Evolutionary conservation across 495 filamentous ascomycete genomes (phyloP), one percentile per base, ranked within the genome.

Genomic region (Lophiotrema nucula): DNA sequence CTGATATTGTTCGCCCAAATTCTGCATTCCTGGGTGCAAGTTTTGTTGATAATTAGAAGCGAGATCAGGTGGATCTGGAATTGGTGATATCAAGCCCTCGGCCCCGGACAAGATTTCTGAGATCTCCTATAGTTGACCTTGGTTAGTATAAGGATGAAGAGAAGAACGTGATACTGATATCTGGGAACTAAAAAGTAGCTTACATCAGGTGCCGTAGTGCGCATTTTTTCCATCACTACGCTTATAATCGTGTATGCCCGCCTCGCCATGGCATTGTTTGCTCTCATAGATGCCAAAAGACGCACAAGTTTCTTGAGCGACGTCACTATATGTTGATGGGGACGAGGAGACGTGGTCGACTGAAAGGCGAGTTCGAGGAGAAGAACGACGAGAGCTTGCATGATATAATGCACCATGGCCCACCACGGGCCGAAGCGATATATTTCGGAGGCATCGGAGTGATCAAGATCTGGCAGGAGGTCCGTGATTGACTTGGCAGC

Each of bases 361-460:
- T 57, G 41, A 35, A 41, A 65, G 10, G 56, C 42, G 2, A 65
- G n/a, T 49, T 87, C 84, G 10, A 84, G 67, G 31, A 86, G 73
- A 3, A 88, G 71, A 1, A 87, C 74, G 0, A 76, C 77, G 0
- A 78, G 73, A 15, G 83, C 79, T 68, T 85, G 81, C 72, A 83
- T 84, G 15, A 87, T 66, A 41, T 82, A 82, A 66, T 87, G 84
- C 0, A 86, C 66, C 4, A 79, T 73, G 50, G 75, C 80, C 84
- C 84, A 88, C 82, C 83, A 88, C 19, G 81, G 80, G 2, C 75
- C 73, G 21, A 76, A 73, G 15, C 71, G 71, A 60, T 83, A 78
- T 2, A 86, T 67, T 1, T 50, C 49, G 19, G 60, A 42, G 69
- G 51, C 12, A 70, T 66, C 12, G 67, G 62, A 43, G 23, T 21